Evolutionary conservation across 768 basidiomycete species (phyloP).

Genomic region (Trametes sanguinea): DNA sequence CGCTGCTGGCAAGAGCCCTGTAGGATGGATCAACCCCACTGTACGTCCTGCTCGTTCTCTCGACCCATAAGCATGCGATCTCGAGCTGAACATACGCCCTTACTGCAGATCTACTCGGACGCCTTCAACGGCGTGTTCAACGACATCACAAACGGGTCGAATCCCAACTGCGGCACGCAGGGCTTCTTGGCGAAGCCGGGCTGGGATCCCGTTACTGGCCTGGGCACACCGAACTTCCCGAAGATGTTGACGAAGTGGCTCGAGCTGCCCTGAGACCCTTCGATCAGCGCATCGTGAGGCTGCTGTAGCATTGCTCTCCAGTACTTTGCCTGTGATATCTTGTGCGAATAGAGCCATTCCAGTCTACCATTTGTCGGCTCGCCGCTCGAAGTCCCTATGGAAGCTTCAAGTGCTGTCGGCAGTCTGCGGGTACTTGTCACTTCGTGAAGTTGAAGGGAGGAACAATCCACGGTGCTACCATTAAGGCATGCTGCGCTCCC

Average conservation of each 20-base stretch:
- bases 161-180: constrained; percentile 36
- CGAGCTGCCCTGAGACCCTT: constrained; percentile 6
- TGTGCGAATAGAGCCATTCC: too few species aligned
- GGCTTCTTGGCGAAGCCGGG: constrained; percentile 35
- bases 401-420: too few species aligned
- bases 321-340: too few species aligned
- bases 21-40: constrained; percentile 41
- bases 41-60: constrained; percentile 8
- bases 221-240: constrained; percentile 35
- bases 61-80: too few species aligned
- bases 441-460: too few species aligned
- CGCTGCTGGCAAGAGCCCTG: constrained; percentile 30
- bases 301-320: too few species aligned
- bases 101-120: constrained; percentile 45
- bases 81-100: background rate
- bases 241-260: constrained; percentile 19
- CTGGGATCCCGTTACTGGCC: constrained; percentile 38
- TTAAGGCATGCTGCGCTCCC: too few species aligned
- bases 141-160: constrained; percentile 31
- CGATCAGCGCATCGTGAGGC: too few species aligned
- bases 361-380: too few species aligned
- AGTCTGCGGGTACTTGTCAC: too few species aligned
- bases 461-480: too few species aligned
- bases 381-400: too few species aligned
- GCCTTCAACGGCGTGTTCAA: constrained; percentile 43